Conservation (phyloP, 208 protist species). For the Trypanosoma brucei region DNA sequence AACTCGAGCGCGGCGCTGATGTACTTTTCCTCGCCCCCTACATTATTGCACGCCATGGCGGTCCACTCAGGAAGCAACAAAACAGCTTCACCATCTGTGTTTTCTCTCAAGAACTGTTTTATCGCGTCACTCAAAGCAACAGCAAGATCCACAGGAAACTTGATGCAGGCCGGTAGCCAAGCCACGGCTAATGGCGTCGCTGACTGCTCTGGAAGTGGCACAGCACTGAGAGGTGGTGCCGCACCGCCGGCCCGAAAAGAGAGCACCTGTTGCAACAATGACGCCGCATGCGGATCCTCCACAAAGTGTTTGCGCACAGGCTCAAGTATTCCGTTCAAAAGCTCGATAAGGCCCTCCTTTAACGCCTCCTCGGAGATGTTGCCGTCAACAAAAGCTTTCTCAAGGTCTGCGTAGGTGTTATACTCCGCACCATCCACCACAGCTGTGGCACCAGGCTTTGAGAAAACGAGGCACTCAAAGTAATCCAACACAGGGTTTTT, state of each 20-base stretch:
- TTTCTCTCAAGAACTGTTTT: conserved; percentile 44
- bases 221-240: conserved; percentile 5
- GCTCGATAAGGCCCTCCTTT: conserved; percentile 74
- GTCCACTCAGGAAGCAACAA: conserved; percentile 83
- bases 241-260: conserved; percentile 50
- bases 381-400: conserved; percentile 70
- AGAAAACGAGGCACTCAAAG: conserved; percentile 90
- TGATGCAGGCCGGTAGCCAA: conserved; percentile 66
- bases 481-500: conserved; percentile 97
- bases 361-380: conserved; percentile 69
- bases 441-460: conserved; percentile 36
- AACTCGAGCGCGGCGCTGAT: conserved; percentile 70
- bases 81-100: conserved; percentile 48
- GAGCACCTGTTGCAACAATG: conserved; percentile 89
- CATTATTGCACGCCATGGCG: conserved; percentile 53
- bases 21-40: conserved; percentile 77
- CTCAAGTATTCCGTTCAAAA: conserved; percentile 90
- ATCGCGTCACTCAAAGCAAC: conserved; percentile 37
- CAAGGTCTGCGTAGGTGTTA: conserved; percentile 72
- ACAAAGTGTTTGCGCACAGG: conserved; percentile 95
- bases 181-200: conserved; percentile 49
- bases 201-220: conserved; percentile 12
- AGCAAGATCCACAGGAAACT: conserved; percentile 60
- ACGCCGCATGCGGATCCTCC: conserved; percentile 70
- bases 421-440: conserved; percentile 53